Evolutionary conservation across 345 rosid genomes (phyloP).

Genomic region (Murraya koenigii): DNA sequence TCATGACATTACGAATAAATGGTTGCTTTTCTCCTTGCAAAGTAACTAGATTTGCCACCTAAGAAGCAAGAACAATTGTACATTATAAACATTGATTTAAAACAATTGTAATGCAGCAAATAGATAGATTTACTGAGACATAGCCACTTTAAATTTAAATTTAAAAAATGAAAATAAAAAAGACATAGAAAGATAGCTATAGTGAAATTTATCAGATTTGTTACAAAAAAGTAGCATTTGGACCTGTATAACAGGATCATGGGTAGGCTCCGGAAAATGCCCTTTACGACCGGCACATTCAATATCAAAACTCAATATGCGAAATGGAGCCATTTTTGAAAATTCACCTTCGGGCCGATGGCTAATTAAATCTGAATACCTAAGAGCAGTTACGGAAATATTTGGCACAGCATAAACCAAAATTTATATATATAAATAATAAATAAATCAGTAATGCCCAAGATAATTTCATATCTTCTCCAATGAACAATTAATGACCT

Average conservation of each 20-base stretch:
- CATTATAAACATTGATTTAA: conserved; percentile 20
- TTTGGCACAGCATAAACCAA: background rate
- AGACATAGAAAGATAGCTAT: background rate
- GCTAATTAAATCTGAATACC: conserved; percentile 81
- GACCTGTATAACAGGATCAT: conserved; percentile 99
- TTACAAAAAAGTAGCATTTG: conserved; percentile 3
- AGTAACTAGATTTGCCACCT: conserved; percentile 96
- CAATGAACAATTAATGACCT: conserved; percentile 2
- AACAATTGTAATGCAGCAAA: conserved; percentile 9
- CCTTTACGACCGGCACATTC: conserved; percentile 99
- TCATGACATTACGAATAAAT: conserved; percentile 90
- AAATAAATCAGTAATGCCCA: background rate
- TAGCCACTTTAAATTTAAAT: background rate
- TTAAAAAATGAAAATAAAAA: background rate
- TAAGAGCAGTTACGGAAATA: conserved; percentile 43
- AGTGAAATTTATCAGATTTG: background rate
- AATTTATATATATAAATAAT: background rate
- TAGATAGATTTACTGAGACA: conserved; percentile 3
- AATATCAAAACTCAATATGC: conserved; percentile 93
- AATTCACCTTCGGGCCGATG: conserved; percentile 86
- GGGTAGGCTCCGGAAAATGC: conserved; percentile 97
- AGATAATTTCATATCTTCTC: conserved; percentile 7
- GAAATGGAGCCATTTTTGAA: conserved; percentile 99
- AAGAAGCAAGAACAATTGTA: conserved; percentile 22
- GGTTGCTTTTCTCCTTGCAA: conserved; percentile 91